Percentiles rank a stretch among this genome's conserved stretches.
Evolutionary conservation across 208 protist species (phyloP).

Genomic region (Trypanosoma platydactyli): DNA sequence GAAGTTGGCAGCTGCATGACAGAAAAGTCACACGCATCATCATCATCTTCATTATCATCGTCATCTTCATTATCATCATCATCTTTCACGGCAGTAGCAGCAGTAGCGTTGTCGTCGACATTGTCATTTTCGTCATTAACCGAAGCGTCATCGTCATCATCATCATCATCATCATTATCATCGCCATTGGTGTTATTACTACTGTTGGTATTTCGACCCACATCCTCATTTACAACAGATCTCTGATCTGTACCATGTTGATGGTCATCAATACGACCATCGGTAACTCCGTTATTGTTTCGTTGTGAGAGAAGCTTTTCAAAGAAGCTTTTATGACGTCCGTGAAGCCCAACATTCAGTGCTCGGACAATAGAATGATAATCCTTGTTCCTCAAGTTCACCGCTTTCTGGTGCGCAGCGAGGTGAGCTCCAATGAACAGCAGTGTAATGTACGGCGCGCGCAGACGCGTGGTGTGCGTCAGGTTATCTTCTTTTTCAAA

Average conservation of each 20-base stretch:
- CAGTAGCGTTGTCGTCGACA: too few relatives aligned
- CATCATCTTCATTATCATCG: constrained; percentile 2
- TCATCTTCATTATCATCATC: constrained; percentile 15
- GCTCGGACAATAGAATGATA: constrained; percentile 70
- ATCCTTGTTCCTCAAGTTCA: constrained; percentile 79
- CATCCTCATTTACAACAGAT: too few relatives aligned
- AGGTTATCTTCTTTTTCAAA: too few relatives aligned
- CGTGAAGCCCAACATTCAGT: constrained; percentile 47
- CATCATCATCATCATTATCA: not conserved
- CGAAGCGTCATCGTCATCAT: not conserved
- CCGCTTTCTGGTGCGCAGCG: constrained; percentile 82
- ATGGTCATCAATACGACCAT: constrained; percentile 2
- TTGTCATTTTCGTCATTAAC: constrained; percentile 7
- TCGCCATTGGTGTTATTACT: not conserved
- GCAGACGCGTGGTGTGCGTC: too few relatives aligned
- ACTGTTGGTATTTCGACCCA: too few relatives aligned
- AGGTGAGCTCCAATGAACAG: constrained; percentile 92
- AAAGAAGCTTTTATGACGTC: constrained; percentile 43
- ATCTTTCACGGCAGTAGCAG: too few relatives aligned
- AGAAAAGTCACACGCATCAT: constrained; percentile 5
- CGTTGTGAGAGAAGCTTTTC: constrained; percentile 3
- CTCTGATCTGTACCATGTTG: too few relatives aligned
- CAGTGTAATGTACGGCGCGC: constrained; percentile 66
- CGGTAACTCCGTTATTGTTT: too few relatives aligned
- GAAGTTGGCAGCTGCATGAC: constrained; percentile 8